Evolutionary conservation across 2,329 filamentous ascomycete species (phyloP), one percentile per base, ranked within the genome.

Genomic region (Trichoderma lentiforme): DNA sequence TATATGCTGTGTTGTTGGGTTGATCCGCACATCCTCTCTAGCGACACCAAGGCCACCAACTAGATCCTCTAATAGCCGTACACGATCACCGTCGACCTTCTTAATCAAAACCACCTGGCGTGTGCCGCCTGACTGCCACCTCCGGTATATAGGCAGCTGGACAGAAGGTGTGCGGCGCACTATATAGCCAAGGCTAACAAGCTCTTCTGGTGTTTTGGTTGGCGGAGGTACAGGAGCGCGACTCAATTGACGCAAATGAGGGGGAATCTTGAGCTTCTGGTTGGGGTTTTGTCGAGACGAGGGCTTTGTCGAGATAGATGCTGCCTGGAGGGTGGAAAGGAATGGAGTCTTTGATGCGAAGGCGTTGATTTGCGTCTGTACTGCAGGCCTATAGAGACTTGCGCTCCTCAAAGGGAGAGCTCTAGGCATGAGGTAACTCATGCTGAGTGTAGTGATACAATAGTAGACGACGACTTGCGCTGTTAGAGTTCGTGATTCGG

Each of bases 141-240:
- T 85, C 18, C 90, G 85, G 83, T 98, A 99, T 58, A 98, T 88
- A 28, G 93, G 90, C 3, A 96, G 84, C 75, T 93, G 89, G 62
- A 90, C 88, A 47, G 88, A 91, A 1, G 86, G 83, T 3, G 93
- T 95, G 73, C 94, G 91, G 66, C 85, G 85, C 74, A 98, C 87
- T 77, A 90, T 87, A 84, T 94, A 97, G 12, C 89, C 87, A 28
- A 76, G 72, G 14, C 74, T 64, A 14, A 74, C 74, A 14, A 82
- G 76, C 63, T 82, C 76, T 43, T 80, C 76, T 9, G 73, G 63
- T 0, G 79, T 77, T 69, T 80, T 81, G 11, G 78, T 74, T 5
- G 81, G 79, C 1, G 76, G 76, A 21, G 80, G 79, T 6, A 76
- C 72, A 57, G 79, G 76, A 6, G 75, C 71, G 15, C 76, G 79